These are phyloP conservation scores for Collybia mongolica DNA, from an alignment of 768 basidiomycete species.

Conservation along the genomic window DNA sequence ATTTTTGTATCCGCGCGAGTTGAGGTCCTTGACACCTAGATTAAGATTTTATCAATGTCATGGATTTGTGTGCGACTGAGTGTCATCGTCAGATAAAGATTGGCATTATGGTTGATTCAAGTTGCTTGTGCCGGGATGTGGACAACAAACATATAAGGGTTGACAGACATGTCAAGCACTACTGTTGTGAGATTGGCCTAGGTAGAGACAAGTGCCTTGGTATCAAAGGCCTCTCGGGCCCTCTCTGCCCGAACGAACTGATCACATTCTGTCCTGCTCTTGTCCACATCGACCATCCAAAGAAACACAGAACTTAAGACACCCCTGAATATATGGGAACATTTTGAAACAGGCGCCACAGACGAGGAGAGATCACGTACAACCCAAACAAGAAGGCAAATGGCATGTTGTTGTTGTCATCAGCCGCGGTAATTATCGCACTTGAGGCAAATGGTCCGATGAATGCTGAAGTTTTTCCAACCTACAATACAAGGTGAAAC, in stretches of 20 bases:
- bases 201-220: background rate
- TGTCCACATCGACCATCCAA: conserved; percentile 61
- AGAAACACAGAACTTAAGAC: conserved; percentile 56
- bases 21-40: too few relatives aligned
- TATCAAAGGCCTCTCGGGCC: conserved; percentile 6
- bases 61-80: too few relatives aligned
- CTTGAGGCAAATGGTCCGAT: conserved; percentile 76
- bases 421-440: conserved; percentile 68
- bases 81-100: too few relatives aligned
- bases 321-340: conserved; percentile 36
- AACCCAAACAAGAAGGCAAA: conserved; percentile 72
- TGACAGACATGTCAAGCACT: too few relatives aligned
- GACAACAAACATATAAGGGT: too few relatives aligned
- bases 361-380: conserved; percentile 34
- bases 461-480: conserved; percentile 76
- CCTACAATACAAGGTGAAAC: conserved; percentile 28
- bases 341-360: background rate
- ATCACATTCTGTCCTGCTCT: conserved; percentile 62
- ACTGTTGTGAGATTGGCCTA: background rate
- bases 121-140: too few relatives aligned
- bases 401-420: conserved; percentile 72
- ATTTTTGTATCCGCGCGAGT: too few relatives aligned
- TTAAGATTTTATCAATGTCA: too few relatives aligned
- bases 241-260: conserved; percentile 42
- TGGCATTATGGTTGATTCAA: too few relatives aligned